These are phyloP conservation scores for Aspergillus pseudotamarii DNA, from an alignment of 2,329 filamentous ascomycete genomes.

Conservation along the genomic window DNA sequence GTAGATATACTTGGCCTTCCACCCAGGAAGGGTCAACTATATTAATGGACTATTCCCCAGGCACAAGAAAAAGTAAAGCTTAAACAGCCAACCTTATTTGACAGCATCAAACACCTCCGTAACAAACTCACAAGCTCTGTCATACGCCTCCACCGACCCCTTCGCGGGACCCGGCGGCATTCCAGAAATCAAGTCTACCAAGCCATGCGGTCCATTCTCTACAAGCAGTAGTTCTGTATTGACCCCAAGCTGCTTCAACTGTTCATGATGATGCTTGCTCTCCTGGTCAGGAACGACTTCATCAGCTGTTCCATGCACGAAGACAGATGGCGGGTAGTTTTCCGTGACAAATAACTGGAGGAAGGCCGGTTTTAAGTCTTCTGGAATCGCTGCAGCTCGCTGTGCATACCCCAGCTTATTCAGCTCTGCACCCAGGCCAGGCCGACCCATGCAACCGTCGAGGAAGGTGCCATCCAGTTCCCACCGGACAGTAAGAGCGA, in stretches of 20 bases:
- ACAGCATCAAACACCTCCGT: constrained; percentile 12
- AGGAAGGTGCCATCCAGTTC: constrained; percentile 24
- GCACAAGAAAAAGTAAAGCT: background rate
- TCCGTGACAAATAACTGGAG: constrained; percentile 19
- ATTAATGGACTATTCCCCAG: background rate
- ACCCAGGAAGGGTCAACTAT: background rate
- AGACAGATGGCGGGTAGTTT: constrained; percentile 22
- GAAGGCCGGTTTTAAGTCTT: constrained; percentile 18
- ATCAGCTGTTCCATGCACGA: constrained; percentile 25
- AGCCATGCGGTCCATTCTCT: constrained; percentile 19
- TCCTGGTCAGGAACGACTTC: constrained; percentile 25
- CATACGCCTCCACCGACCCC: constrained; percentile 19
- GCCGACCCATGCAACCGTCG: constrained; percentile 20
- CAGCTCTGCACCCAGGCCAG: constrained; percentile 16
- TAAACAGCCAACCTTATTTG: background rate
- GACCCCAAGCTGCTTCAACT: constrained; percentile 18
- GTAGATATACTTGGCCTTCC: no score
- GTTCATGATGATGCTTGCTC: constrained; percentile 21
- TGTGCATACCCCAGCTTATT: constrained; percentile 14
- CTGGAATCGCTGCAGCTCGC: constrained; percentile 15
- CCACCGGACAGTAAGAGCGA: constrained; percentile 25
- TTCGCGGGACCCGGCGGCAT: constrained; percentile 1
- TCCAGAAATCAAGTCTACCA: constrained; percentile 13
- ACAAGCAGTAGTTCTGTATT: constrained; percentile 20
- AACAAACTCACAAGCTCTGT: constrained; percentile 21